Evolutionary conservation across 768 basidiomycete genomes (phyloP).

Genomic region (Mycena crocata): DNA sequence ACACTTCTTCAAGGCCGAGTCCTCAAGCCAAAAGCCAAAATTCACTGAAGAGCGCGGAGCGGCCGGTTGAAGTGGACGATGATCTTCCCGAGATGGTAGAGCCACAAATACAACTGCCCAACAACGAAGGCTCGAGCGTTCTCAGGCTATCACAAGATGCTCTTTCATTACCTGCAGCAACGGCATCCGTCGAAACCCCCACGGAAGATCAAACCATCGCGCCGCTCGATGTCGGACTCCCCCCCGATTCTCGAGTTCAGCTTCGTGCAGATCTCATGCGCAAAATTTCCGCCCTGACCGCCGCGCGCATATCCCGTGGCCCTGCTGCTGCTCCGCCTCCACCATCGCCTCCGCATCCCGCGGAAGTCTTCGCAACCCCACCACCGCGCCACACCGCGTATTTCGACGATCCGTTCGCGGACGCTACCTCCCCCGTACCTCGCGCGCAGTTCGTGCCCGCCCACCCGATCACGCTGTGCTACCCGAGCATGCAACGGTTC

Average conservation of each 20-base stretch:
- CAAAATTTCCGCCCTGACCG: constrained; percentile 25
- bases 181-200: not conserved
- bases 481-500: constrained; percentile 13
- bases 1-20: too few species aligned
- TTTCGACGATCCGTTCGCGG: constrained; percentile 16
- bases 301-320: constrained; percentile 20
- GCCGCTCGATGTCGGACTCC: not conserved
- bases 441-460: constrained; percentile 6
- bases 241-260: not conserved
- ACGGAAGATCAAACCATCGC: not conserved
- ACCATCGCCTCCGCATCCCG: not conserved
- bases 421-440: not conserved
- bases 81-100: not conserved
- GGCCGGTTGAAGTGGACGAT: too few species aligned
- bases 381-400: not conserved
- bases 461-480: constrained; percentile 10
- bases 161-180: not conserved
- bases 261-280: constrained; percentile 26
- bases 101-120: not conserved
- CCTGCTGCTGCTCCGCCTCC: not conserved
- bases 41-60: too few species aligned
- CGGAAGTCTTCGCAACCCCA: not conserved
- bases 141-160: too few species aligned
- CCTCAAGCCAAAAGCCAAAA: too few species aligned
- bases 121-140: too few species aligned